These are phyloP conservation scores for Allantophomopsis lycopodina DNA, from an alignment of 2,329 filamentous ascomycete genomes.

Conservation along the genomic window DNA sequence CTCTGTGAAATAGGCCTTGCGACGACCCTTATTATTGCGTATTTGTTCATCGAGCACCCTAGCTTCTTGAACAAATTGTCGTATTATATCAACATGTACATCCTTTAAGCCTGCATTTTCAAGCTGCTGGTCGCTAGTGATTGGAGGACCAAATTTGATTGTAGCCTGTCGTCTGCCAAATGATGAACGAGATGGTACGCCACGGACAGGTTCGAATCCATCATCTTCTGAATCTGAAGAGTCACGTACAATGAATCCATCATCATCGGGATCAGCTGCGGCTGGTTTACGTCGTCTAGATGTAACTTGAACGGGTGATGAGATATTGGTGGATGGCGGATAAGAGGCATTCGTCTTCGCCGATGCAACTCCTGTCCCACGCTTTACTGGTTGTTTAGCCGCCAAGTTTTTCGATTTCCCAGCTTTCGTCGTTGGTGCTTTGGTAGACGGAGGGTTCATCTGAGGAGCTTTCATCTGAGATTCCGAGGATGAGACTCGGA, in stretches of 20 bases:
- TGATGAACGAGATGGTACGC: constrained; percentile 25
- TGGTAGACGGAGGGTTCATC: too few relatives aligned
- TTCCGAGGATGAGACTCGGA: constrained; percentile 9
- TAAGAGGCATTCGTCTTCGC: constrained; percentile 23
- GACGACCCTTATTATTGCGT: constrained; percentile 40
- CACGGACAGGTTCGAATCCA: constrained; percentile 14
- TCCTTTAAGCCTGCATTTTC: constrained; percentile 33
- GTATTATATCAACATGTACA: constrained; percentile 48
- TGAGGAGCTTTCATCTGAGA: constrained; percentile 11
- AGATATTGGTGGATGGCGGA: constrained; percentile 52
- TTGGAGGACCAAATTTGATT: constrained; percentile 38
- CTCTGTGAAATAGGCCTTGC: constrained; percentile 52
- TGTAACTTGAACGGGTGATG: constrained; percentile 42
- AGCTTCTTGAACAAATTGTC: constrained; percentile 50
- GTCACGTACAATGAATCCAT: constrained; percentile 34
- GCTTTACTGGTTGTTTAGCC: constrained; percentile 14
- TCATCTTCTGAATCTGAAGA: constrained; percentile 21
- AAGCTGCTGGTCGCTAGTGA: constrained; percentile 39
- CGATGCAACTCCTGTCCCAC: constrained; percentile 15
- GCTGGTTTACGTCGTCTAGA: constrained; percentile 14
- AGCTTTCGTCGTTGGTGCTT: too few relatives aligned
- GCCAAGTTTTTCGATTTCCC: constrained; percentile 2
- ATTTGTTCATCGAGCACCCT: constrained; percentile 45
- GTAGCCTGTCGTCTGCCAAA: constrained; percentile 7
- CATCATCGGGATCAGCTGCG: constrained; percentile 17